Conservation (phyloP, 2,329 filamentous ascomycete species). For the Proliferodiscus dingleyae region DNA sequence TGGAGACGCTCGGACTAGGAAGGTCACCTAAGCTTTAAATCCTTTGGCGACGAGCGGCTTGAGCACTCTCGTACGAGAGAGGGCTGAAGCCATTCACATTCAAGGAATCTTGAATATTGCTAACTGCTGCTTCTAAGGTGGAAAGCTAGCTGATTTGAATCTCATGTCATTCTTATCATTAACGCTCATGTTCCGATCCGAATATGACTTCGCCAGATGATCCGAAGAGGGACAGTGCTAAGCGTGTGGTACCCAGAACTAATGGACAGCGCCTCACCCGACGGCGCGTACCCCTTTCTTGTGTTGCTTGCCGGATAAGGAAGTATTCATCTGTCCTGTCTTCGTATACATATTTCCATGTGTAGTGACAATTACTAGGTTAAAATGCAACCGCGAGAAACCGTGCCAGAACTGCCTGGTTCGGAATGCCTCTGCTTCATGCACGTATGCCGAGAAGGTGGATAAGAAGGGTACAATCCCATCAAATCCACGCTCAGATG, state of each 20-base stretch:
- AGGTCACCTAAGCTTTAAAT: no score
- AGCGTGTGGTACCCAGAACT: slow-evolving; percentile 4
- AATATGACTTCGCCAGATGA: background rate
- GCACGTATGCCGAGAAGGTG: slow-evolving; percentile 47
- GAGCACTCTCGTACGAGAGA: no score
- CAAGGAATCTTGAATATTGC: no score
- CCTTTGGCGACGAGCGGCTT: no score
- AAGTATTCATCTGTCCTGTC: slow-evolving; percentile 13
- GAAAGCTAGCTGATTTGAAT: no score
- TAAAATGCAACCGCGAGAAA: slow-evolving; percentile 48
- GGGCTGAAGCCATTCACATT: no score
- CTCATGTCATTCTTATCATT: no score
- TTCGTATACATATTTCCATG: background rate
- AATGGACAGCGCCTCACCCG: slow-evolving; percentile 16
- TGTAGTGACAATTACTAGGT: slow-evolving; percentile 11
- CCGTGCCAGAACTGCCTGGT: slow-evolving; percentile 50
- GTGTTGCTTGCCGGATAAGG: slow-evolving; percentile 15
- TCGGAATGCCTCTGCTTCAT: slow-evolving; percentile 40
- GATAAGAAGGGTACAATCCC: slow-evolving; percentile 33
- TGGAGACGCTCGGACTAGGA: no score
- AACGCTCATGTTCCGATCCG: no score
- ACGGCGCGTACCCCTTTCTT: slow-evolving; percentile 18
- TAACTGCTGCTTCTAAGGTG: no score
- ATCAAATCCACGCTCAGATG: slow-evolving; percentile 10
- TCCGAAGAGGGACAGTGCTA: slow-evolving; percentile 1